Conservation (phyloP, 1,284 basidiomycete genomes). For the Meripilus lineatus region DNA sequence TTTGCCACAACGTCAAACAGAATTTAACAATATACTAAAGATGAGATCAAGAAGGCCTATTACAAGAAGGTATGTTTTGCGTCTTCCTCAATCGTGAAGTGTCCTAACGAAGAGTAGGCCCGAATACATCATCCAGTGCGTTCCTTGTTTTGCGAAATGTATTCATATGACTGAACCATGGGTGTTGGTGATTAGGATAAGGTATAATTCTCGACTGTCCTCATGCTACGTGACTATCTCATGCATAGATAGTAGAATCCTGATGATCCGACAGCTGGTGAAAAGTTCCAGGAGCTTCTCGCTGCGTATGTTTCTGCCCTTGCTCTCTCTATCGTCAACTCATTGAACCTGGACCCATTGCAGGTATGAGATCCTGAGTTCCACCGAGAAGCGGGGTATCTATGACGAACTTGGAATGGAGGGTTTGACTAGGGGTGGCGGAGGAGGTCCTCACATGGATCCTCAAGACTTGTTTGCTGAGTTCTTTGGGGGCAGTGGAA, state of each 20-base stretch:
- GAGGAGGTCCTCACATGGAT: constrained; percentile 49
- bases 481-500: constrained; percentile 64
- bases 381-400: constrained; percentile 68
- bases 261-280: constrained; percentile 71
- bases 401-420: constrained; percentile 84
- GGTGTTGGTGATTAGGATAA: constrained; percentile 56
- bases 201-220: constrained; percentile 35
- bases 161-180: constrained; percentile 8
- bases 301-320: constrained; percentile 61
- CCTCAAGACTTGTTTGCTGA: constrained; percentile 72
- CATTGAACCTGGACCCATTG: constrained; percentile 1
- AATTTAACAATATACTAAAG: too few relatives aligned
- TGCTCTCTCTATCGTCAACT: constrained; percentile 2
- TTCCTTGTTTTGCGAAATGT: constrained; percentile 15
- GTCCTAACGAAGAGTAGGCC: constrained; percentile 49
- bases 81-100: constrained; percentile 11
- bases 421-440: constrained; percentile 45
- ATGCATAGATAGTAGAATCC: constrained; percentile 54
- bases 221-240: constrained; percentile 10
- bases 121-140: constrained; percentile 88
- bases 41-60: constrained; percentile 91
- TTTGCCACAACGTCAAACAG: too few relatives aligned
- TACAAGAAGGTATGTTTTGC: constrained; percentile 66
- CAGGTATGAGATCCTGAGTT: constrained; percentile 85
- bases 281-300: constrained; percentile 85